Evolutionary conservation across 176 grass and related monocot genomes (phyloP), one percentile per base, ranked within the genome.

Genomic region (Poa annua): DNA sequence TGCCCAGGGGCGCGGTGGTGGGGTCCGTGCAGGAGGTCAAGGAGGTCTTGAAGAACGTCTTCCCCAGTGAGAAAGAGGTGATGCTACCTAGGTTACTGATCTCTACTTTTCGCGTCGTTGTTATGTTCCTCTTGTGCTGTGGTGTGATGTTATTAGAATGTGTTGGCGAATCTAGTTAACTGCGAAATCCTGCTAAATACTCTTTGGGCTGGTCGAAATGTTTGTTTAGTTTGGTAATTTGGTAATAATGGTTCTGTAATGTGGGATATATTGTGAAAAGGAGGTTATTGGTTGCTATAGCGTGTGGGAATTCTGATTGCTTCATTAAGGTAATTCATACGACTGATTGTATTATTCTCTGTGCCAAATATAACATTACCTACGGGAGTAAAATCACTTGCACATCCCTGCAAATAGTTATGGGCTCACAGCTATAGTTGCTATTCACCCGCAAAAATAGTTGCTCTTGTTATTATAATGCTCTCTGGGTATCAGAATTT

Each of bases 11-110:
- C 80, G 75, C 84, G 36, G 93, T 89, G 14, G 88, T 82, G 35
- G 78, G 88, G 33, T 96, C 97, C 49, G 75, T 94, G 56, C 69
- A 89, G 59, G 97, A 94, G 83, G 71, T 92, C 68, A 93, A 94
- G 71, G 82, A 94, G 56, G 24, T 41, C 26, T 48, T 99, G 79
- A 95, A 89, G 86, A 90, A 86, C 79, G 57, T 79, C 21, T 99
- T 99, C 78, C 89, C 89, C 22, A 92, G 74, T 33, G 91, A 99
- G 85, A 92, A 91, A 66, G 97, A 99, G 97, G 97, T 99, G 86
- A 85, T 70, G 32, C 51, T 84, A 51, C 42, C 10, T 50, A 19
- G 11, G 52, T 35, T 80, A 7, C n/a, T 53, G 10, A 39, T 80
- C 4, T 52, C 57, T 77, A 24, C 22, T 78, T 15, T 44, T 52